Conservation (phyloP, 345 rosid species). For the Laguncularia racemosa region DNA sequence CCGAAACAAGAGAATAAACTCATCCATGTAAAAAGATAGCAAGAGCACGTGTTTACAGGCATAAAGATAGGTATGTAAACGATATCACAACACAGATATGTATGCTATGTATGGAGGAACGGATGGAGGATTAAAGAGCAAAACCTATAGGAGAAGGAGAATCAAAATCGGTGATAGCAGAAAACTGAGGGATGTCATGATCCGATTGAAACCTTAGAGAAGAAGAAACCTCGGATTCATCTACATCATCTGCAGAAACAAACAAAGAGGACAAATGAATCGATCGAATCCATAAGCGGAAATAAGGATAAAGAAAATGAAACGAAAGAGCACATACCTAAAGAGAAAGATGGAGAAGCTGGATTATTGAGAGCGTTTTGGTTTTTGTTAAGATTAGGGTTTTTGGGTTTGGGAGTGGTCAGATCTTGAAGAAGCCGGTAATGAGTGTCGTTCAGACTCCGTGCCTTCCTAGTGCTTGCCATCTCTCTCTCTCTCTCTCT, state of each 20-base stretch:
- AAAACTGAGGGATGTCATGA: constrained; percentile 21
- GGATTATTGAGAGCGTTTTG: too few relatives aligned
- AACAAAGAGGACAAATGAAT: too few relatives aligned
- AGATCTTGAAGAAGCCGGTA: constrained; percentile 60
- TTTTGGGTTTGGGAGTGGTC: too few relatives aligned
- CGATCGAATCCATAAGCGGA: too few relatives aligned
- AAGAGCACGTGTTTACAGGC: not conserved
- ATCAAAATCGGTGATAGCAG: constrained; percentile 48
- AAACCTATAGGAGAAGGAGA: constrained; percentile 44
- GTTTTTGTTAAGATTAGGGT: too few relatives aligned
- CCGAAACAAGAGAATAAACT: too few relatives aligned
- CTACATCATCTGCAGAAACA: not conserved
- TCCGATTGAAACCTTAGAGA: not conserved
- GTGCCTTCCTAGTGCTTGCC: constrained; percentile 45
- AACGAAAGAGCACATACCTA: too few relatives aligned
- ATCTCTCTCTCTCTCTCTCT: not conserved
- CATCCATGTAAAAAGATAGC: too few relatives aligned
- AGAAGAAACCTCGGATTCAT: not conserved
- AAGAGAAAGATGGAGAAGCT: too few relatives aligned
- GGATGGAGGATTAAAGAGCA: not conserved
- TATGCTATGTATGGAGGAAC: not conserved
- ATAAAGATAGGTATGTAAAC: not conserved
- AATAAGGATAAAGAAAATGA: too few relatives aligned
- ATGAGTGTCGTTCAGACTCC: constrained; percentile 78
- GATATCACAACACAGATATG: not conserved